phyloP scores from a whole-genome alignment of 495 filamentous ascomycete species.

The Hapsidospora chrysogenum region DNA sequence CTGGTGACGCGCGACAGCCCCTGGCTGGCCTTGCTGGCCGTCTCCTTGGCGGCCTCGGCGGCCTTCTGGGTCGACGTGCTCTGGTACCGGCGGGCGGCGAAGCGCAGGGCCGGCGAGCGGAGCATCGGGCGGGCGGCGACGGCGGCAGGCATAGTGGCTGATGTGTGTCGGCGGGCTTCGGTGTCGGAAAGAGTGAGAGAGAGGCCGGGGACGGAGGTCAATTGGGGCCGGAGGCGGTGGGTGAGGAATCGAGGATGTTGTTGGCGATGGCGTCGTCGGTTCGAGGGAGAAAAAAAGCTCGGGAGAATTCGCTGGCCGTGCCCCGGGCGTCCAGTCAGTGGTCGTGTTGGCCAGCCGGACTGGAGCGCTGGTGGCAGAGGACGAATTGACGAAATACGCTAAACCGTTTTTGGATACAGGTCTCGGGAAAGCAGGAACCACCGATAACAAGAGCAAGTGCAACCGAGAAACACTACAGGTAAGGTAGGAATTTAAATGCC shows the following conservation, averaged over 20 bases:
- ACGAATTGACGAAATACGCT: too few species aligned
- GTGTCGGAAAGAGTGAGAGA: constrained; percentile 2
- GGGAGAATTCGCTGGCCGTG: constrained; percentile 2
- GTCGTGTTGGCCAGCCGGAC: too few species aligned
- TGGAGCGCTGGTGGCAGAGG: too few species aligned
- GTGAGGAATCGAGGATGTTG: background rate
- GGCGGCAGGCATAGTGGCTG: constrained; percentile 6
- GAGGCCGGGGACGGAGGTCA: background rate
- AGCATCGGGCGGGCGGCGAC: constrained; percentile 17
- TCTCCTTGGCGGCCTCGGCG: constrained; percentile 36
- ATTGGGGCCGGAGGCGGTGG: background rate
- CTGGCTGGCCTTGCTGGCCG: constrained; percentile 60
- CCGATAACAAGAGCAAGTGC: too few species aligned
- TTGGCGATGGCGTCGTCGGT: background rate
- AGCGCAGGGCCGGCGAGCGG: constrained; percentile 19
- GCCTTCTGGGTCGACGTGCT: constrained; percentile 38
- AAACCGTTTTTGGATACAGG: too few species aligned
- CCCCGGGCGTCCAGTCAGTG: too few species aligned
- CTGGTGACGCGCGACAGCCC: constrained; percentile 72
- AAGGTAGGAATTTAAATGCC: too few species aligned
- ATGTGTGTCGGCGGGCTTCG: background rate
- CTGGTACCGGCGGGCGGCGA: constrained; percentile 30
- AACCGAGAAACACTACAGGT: too few species aligned
- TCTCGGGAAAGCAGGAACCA: too few species aligned
- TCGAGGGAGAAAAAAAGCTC: constrained; percentile 2